A percentile compares a stretch with the other conserved stretches of the same genome.
Evolutionary conservation across 441 rosid genomes (phyloP).

Genomic region (Populus hybrid): DNA sequence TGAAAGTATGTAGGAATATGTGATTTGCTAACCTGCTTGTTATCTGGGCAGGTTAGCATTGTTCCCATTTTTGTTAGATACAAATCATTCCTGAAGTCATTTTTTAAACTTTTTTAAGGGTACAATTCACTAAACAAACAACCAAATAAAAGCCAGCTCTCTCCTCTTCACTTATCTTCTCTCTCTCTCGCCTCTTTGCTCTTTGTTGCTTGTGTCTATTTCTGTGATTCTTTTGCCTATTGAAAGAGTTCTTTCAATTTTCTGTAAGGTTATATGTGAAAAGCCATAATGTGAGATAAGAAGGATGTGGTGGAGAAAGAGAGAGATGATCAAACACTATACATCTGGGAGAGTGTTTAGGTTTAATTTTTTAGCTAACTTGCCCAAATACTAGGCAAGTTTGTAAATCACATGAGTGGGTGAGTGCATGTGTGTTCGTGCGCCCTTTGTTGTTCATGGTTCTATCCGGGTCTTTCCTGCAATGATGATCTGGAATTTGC

Average conservation of each 20-base stretch:
- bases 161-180: neutral
- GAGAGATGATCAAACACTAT: neutral
- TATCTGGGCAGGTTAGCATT: neutral
- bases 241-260: too few relatives aligned
- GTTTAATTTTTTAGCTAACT: neutral
- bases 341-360: neutral
- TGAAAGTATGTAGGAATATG: neutral
- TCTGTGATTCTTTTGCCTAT: neutral
- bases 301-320: neutral
- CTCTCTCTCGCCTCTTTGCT: neutral
- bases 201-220: neutral
- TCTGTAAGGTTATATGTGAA: neutral
- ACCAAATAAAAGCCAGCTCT: neutral
- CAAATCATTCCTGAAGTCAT: neutral
- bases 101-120: neutral
- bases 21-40: neutral
- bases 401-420: neutral
- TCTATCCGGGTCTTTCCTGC: neutral
- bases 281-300: neutral
- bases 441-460: neutral
- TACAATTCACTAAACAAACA: too few relatives aligned
- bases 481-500: constrained; percentile 1
- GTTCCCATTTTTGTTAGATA: neutral
- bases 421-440: neutral
- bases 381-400: neutral